A percentile compares a stretch with the other conserved stretches of the same genome.
Conservation (phyloP, 1,284 basidiomycete species). For the Cerioporus squamosus region DNA sequence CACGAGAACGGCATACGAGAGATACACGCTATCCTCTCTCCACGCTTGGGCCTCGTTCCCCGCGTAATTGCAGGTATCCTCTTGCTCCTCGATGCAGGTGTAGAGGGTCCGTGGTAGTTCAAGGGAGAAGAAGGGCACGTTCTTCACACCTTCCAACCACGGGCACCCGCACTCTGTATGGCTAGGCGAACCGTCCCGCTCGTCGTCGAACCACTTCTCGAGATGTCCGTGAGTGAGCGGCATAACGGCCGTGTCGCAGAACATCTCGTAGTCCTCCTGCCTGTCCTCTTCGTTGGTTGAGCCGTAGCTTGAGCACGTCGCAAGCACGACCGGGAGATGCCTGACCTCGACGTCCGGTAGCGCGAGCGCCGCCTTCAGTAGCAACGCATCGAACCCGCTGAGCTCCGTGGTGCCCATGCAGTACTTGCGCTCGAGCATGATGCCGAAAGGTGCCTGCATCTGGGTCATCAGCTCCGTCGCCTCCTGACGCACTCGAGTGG, state of each 20-base stretch:
- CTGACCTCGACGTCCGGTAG: constrained; percentile 21
- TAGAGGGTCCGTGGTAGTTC: constrained; percentile 18
- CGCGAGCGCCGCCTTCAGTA: constrained; percentile 22
- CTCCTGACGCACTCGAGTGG: background rate
- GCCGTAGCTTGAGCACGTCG: constrained; percentile 5
- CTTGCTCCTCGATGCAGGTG: constrained; percentile 16
- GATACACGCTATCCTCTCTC: constrained; percentile 33
- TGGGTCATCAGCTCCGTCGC: constrained; percentile 14
- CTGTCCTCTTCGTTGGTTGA: background rate
- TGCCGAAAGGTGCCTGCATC: constrained; percentile 31
- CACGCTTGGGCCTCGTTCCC: constrained; percentile 34
- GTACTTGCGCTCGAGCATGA: constrained; percentile 35
- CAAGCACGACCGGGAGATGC: constrained; percentile 32
- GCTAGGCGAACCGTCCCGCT: background rate
- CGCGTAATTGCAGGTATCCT: constrained; percentile 23
- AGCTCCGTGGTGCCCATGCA: constrained; percentile 27
- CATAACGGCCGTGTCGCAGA: constrained; percentile 19
- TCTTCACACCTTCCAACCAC: constrained; percentile 19
- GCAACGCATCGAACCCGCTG: constrained; percentile 32
- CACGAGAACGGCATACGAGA: constrained; percentile 34
- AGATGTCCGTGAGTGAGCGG: constrained; percentile 34
- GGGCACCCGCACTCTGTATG: constrained; percentile 1
- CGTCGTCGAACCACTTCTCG: constrained; percentile 18
- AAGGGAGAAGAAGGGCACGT: constrained; percentile 33
- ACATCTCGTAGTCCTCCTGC: constrained; percentile 1